Evolutionary conservation across 495 filamentous ascomycete genomes (phyloP).

Genomic region (Antarctomyces pellizariae): DNA sequence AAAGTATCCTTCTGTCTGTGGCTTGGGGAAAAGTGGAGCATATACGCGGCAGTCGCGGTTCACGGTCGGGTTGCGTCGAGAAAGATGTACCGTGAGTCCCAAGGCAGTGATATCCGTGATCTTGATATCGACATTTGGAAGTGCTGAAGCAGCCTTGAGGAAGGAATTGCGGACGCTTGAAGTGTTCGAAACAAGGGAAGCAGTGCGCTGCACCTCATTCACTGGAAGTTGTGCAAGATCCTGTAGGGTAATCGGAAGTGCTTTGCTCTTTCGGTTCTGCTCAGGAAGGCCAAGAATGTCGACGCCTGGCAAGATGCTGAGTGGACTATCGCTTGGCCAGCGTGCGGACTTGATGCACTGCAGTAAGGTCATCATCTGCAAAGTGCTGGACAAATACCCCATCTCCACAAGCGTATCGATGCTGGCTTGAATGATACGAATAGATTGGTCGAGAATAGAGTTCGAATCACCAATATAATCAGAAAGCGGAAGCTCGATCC

Average conservation of each 20-base stretch:
- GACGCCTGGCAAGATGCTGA: slow-evolving; percentile 68
- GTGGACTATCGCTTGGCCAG: slow-evolving; percentile 65
- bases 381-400: slow-evolving; percentile 47
- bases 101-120: slow-evolving; percentile 33
- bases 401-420: slow-evolving; percentile 91
- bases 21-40: slow-evolving; percentile 77
- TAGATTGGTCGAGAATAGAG: slow-evolving; percentile 71
- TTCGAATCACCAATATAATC: slow-evolving; percentile 92
- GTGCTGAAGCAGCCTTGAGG: slow-evolving; percentile 28
- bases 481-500: slow-evolving; percentile 76
- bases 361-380: slow-evolving; percentile 62
- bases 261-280: slow-evolving; percentile 14
- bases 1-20: slow-evolving; percentile 89
- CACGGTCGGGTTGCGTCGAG: slow-evolving; percentile 37
- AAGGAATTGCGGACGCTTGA: slow-evolving; percentile 18
- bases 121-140: slow-evolving; percentile 47
- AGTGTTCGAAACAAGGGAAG: slow-evolving; percentile 10
- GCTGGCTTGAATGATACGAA: slow-evolving; percentile 80
- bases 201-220: slow-evolving; percentile 11
- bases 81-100: slow-evolving; percentile 36
- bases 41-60: slow-evolving; percentile 48
- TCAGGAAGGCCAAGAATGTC: slow-evolving; percentile 15
- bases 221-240: slow-evolving; percentile 22
- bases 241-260: slow-evolving; percentile 14
- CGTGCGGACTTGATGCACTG: slow-evolving; percentile 79